These are phyloP conservation scores for Triadica sebifera DNA, from an alignment of 345 rosid genomes.

Conservation along the genomic window DNA sequence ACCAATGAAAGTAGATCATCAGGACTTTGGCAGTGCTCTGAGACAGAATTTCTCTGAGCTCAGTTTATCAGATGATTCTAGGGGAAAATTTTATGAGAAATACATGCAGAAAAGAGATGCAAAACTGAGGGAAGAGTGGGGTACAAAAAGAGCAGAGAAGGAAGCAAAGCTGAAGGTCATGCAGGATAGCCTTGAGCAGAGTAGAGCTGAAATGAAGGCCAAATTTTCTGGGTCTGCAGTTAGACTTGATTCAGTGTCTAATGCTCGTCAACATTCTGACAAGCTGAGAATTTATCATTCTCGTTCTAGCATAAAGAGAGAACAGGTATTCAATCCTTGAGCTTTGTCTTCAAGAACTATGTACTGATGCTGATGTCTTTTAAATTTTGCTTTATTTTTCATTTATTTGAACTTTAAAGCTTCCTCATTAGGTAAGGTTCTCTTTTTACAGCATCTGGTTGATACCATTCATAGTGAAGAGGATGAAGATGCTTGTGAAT, in stretches of 20 bases:
- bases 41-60: slow-evolving; percentile 55
- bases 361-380: slow-evolving; percentile 10
- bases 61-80: slow-evolving; percentile 62
- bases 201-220: slow-evolving; percentile 73
- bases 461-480: slow-evolving; percentile 69
- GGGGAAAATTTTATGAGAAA: slow-evolving; percentile 68
- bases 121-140: slow-evolving; percentile 83
- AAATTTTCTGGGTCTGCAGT: slow-evolving; percentile 48
- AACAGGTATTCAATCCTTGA: slow-evolving; percentile 57
- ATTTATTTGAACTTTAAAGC: slow-evolving; percentile 2
- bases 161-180: slow-evolving; percentile 77
- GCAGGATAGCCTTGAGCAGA: slow-evolving; percentile 78
- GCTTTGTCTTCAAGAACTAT: not conserved
- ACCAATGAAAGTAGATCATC: slow-evolving; percentile 42
- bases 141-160: slow-evolving; percentile 62
- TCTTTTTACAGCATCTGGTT: slow-evolving; percentile 58
- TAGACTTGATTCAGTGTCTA: slow-evolving; percentile 43
- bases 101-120: slow-evolving; percentile 87
- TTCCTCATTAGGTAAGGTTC: slow-evolving; percentile 27
- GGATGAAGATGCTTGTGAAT: slow-evolving; percentile 57
- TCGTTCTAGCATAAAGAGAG: slow-evolving; percentile 50
- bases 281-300: slow-evolving; percentile 57
- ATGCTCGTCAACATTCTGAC: slow-evolving; percentile 51
- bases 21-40: slow-evolving; percentile 42
- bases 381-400: slow-evolving; percentile 10